These are phyloP conservation scores for Sequoia sempervirens DNA, from an alignment of 75 land plant species.

Conservation along the genomic window DNA sequence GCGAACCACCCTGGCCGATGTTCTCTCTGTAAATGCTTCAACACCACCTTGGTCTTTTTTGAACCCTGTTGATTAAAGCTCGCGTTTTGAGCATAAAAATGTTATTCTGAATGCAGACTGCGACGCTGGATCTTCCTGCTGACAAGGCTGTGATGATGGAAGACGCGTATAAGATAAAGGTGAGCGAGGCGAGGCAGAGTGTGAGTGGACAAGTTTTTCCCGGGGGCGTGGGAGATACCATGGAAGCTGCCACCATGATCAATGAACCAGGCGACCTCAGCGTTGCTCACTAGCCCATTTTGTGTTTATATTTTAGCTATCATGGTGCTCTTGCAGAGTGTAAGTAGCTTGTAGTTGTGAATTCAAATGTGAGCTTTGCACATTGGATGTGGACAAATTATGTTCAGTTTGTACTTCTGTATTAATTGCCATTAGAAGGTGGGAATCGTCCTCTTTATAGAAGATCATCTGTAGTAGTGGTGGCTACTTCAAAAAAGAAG, in stretches of 20 bases:
- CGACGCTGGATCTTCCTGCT: conserved; percentile 32
- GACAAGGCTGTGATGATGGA: conserved; percentile 64
- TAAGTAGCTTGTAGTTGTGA: no score
- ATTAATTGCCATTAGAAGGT: no score
- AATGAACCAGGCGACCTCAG: conserved; percentile 19
- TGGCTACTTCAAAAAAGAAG: no score
- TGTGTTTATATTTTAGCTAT: neutral
- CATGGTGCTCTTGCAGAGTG: no score
- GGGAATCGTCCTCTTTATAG: no score
- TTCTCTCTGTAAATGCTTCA: conserved; percentile 29
- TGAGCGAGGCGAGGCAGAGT: conserved; percentile 47
- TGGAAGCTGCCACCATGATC: conserved; percentile 55
- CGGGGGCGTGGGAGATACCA: conserved; percentile 56
- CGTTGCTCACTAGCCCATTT: neutral
- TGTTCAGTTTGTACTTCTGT: no score
- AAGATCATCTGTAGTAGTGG: no score
- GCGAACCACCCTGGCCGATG: conserved; percentile 47
- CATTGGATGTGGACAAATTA: neutral
- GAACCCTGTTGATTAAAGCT: neutral
- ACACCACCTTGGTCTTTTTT: neutral
- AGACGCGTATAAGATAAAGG: conserved; percentile 60
- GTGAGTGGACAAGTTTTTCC: conserved; percentile 23
- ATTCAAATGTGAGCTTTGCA: no score
- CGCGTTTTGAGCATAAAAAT: neutral
- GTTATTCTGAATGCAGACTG: conserved; percentile 30